These are phyloP conservation scores for Fagopyrum esculentum DNA, from an alignment of 148 eudicot species.

Conservation along the genomic window DNA sequence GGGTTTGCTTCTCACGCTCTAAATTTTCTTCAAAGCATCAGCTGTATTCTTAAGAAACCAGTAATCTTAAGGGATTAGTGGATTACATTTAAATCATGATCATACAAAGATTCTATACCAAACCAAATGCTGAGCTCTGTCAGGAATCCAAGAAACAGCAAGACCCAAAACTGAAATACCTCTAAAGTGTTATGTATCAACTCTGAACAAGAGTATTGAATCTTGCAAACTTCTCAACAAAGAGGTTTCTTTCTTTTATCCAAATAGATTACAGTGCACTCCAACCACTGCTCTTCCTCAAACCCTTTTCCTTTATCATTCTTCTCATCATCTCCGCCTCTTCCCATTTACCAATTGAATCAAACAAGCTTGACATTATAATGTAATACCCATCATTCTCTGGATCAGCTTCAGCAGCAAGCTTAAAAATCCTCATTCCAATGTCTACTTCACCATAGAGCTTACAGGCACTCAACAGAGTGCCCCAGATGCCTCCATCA, in stretches of 20 bases:
- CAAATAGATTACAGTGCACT: conserved; percentile 41
- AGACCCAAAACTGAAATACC: background rate
- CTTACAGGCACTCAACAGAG: conserved; percentile 64
- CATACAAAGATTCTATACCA: too few relatives aligned
- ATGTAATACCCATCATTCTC: conserved; percentile 64
- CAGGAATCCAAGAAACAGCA: too few relatives aligned
- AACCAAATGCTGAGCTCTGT: too few relatives aligned
- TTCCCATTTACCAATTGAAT: conserved; percentile 47
- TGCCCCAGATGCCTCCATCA: conserved; percentile 75
- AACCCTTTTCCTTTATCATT: conserved; percentile 55
- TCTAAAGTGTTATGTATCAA: background rate
- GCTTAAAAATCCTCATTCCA: conserved; percentile 49
- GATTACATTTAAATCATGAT: too few relatives aligned
- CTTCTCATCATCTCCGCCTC: conserved; percentile 53
- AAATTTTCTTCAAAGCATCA: too few relatives aligned
- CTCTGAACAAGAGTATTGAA: background rate
- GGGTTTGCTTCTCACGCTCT: too few relatives aligned
- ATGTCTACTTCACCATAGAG: conserved; percentile 44
- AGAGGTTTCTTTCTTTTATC: background rate
- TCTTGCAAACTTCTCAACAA: background rate
- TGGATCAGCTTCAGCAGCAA: conserved; percentile 57
- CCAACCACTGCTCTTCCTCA: conserved; percentile 62
- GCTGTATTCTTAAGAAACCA: too few relatives aligned
- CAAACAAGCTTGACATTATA: conserved; percentile 48
- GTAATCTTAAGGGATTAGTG: too few relatives aligned